phyloP scores from a whole-genome alignment of 768 basidiomycete genomes.

The Termitomyces sp. region DNA sequence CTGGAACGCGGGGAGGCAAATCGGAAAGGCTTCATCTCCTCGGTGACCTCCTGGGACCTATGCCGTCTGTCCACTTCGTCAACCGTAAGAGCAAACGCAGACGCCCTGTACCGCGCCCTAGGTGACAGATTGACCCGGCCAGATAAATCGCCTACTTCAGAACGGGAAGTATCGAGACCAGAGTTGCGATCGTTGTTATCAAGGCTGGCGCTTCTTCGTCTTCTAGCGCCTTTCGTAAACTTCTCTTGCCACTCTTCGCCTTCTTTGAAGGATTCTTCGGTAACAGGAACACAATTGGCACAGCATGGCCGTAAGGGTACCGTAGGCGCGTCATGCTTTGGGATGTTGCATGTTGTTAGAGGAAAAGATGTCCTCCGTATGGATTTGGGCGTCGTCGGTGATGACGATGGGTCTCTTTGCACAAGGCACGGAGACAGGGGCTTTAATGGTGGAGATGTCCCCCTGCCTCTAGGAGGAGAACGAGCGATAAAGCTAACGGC shows the following conservation, averaged over 20 bases:
- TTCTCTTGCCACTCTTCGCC: constrained; percentile 58
- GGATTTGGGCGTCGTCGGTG: constrained; percentile 11
- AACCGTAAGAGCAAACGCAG: constrained; percentile 40
- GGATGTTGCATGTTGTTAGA: constrained; percentile 28
- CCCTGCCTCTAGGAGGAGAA: constrained; percentile 34
- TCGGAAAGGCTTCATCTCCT: constrained; percentile 12
- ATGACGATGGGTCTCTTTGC: constrained; percentile 30
- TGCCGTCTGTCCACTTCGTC: constrained; percentile 63
- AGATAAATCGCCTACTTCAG: constrained; percentile 18
- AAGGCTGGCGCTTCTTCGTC: constrained; percentile 46
- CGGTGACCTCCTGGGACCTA: constrained; percentile 33
- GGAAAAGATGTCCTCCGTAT: constrained; percentile 20
- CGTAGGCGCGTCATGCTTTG: constrained; percentile 36
- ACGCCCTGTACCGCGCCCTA: constrained; percentile 9
- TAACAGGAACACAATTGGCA: constrained; percentile 50
- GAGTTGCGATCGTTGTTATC: constrained; percentile 22
- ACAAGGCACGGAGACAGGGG: constrained; percentile 54
- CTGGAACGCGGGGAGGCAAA: constrained; percentile 9
- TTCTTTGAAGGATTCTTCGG: constrained; percentile 48
- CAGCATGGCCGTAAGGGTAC: constrained; percentile 74
- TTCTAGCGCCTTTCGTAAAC: constrained; percentile 57
- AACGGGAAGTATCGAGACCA: constrained; percentile 2
- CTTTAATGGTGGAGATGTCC: constrained; percentile 23
- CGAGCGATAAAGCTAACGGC: constrained; percentile 36
- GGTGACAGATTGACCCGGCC: constrained; percentile 12